Percentiles rank a stretch among this genome's conserved stretches.
Evolutionary conservation across 106 monocot genomes (phyloP).

Genomic region (Phalaenopsis equestris): DNA sequence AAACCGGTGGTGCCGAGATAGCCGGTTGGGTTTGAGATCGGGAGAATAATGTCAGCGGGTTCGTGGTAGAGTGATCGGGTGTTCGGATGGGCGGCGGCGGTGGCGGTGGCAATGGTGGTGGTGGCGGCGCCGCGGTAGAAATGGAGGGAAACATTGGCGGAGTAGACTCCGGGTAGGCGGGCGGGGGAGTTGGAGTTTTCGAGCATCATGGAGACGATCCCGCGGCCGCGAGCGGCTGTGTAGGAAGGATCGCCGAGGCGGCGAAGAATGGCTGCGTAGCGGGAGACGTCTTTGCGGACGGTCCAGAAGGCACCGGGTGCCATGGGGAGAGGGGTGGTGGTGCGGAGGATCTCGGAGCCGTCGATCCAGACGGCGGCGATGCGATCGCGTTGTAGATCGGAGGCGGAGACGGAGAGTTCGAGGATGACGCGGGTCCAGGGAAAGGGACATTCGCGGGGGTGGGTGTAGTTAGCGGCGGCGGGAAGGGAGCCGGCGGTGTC

Average conservation of each 20-base stretch:
- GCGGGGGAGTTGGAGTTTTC: slow-evolving; percentile 23
- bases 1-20: slow-evolving; percentile 12
- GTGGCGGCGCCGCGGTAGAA: slow-evolving; percentile 23
- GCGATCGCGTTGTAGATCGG: slow-evolving; percentile 29
- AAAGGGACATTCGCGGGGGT: slow-evolving; percentile 19
- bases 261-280: slow-evolving; percentile 25
- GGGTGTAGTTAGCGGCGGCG: slow-evolving; percentile 29
- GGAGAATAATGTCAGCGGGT: slow-evolving; percentile 55
- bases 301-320: slow-evolving; percentile 34
- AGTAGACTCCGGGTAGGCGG: slow-evolving; percentile 29
- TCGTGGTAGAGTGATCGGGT: slow-evolving; percentile 15
- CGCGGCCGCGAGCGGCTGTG: background rate
- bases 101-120: background rate
- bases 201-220: slow-evolving; percentile 24
- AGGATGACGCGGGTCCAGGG: slow-evolving; percentile 37
- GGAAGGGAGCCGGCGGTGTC: slow-evolving; percentile 35
- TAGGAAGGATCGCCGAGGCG: slow-evolving; percentile 8
- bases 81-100: slow-evolving; percentile 9
- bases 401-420: slow-evolving; percentile 29
- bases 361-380: slow-evolving; percentile 50
- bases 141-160: slow-evolving; percentile 29
- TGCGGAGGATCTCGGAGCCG: slow-evolving; percentile 38
- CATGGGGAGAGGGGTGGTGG: slow-evolving; percentile 38
- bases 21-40: slow-evolving; percentile 18
- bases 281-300: slow-evolving; percentile 37